phyloP scores from a whole-genome alignment of 164 flowering plant species.

The Buxus sempervirens region DNA sequence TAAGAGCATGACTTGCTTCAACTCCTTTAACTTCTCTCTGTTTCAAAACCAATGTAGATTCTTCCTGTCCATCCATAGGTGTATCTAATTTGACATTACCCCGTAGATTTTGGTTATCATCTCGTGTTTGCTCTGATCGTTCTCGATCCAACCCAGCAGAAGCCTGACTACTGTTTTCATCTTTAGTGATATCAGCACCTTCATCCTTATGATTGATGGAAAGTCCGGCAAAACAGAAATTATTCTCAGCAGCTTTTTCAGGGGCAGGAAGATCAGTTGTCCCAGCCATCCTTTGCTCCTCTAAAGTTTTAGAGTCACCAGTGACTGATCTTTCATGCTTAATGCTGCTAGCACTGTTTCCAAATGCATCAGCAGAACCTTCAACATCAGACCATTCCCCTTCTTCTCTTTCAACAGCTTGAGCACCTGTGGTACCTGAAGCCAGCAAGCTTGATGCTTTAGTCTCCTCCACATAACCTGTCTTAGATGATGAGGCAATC shows the following conservation, averaged over 20 bases:
- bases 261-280: conserved; percentile 20
- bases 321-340: conserved; percentile 22
- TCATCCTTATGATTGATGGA: too few relatives aligned
- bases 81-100: conserved; percentile 31
- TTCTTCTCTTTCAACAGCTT: conserved; percentile 76
- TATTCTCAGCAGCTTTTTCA: conserved; percentile 19
- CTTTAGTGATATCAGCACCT: too few relatives aligned
- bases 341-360: conserved; percentile 13
- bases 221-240: conserved; percentile 14
- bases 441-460: conserved; percentile 15
- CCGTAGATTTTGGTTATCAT: conserved; percentile 27
- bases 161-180: conserved; percentile 2
- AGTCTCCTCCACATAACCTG: conserved; percentile 24
- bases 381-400: conserved; percentile 95
- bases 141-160: conserved; percentile 34
- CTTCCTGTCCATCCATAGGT: conserved; percentile 45
- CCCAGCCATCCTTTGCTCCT: conserved; percentile 30
- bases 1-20: conserved; percentile 75
- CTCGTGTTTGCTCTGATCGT: conserved; percentile 27
- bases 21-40: conserved; percentile 63
- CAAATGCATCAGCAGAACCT: conserved; percentile 33
- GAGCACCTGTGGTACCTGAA: conserved; percentile 30
- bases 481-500: conserved; percentile 26
- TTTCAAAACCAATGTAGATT: conserved; percentile 35
- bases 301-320: conserved; percentile 20